Base-by-base conservation (phyloP, 176 grass and related monocot species). In the Luzula sylvatica region DNA sequence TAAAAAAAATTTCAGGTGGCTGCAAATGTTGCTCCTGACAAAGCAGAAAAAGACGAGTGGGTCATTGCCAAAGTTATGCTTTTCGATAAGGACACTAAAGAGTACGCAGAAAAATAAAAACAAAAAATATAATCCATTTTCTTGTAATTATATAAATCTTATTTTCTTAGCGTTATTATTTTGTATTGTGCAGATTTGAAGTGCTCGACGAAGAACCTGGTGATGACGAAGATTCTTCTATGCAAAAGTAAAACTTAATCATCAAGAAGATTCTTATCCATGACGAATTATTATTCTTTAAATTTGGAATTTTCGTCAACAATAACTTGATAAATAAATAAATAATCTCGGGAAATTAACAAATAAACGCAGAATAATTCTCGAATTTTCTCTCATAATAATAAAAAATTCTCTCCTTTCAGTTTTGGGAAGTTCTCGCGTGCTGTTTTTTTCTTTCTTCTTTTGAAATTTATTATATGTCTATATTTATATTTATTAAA, bases 121-220 rank as follows among this genome's bases (percentile, higher is more conserved):
- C 46, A 12, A 11, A 4, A 46, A n/a, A n/a, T n/a, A 19, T 64
- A 24, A 14, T 35, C 9, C 56, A 9, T 60, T 11, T 43, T 38
- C 56, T 42, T 44, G 38, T 23, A 3, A 23, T 25, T 2, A 16
- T 24, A 61, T 20, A 3, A 42, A 23, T 52, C n/a, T 48, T 48
- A 67, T 23, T 26, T 9, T 53, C 16, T 40, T 50, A 47, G 26
- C 12, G 19, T n/a, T n/a, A n/a, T 28, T 83, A 53, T 56, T 65
- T 52, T 53, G 57, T 64, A 54, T 72, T 72, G 28, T 79, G 26
- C 74, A 96, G 84, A 74, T 89, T 71, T 79, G 81, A 96, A 70
- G 81, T 96, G 43, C 61, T 96, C 61, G 90, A 96, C 4, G 90
- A 96, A 69, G 90, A 96, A 43, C 90, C 90, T 52, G 90, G 90